These are phyloP conservation scores for Xylariaceae sp. DNA, from an alignment of 2,329 filamentous ascomycete genomes.

Conservation along the genomic window DNA sequence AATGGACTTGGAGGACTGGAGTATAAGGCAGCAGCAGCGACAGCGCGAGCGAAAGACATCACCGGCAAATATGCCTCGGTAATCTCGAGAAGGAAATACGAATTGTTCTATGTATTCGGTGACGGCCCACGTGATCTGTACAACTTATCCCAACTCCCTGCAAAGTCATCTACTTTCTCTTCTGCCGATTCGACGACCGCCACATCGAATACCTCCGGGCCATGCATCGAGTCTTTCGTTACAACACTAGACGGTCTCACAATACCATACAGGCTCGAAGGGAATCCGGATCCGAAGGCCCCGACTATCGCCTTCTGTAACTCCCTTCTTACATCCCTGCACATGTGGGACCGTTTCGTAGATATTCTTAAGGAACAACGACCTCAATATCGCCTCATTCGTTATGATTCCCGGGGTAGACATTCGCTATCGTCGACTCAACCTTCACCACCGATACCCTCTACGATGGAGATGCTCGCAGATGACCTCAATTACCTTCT, in stretches of 20 bases:
- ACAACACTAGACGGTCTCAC: slow-evolving; percentile 64
- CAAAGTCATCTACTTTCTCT: slow-evolving; percentile 45
- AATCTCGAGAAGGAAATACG: slow-evolving; percentile 59
- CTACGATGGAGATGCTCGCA: slow-evolving; percentile 62
- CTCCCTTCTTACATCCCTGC: slow-evolving; percentile 71
- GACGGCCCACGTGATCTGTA: slow-evolving; percentile 66
- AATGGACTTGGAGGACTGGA: slow-evolving; percentile 65
- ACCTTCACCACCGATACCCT: slow-evolving; percentile 45
- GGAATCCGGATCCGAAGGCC: slow-evolving; percentile 60
- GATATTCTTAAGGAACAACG: slow-evolving; percentile 55
- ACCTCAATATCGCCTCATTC: slow-evolving; percentile 66
- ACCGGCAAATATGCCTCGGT: slow-evolving; percentile 54
- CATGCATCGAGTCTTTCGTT: slow-evolving; percentile 63
- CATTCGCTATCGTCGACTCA: too few species aligned
- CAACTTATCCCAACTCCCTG: slow-evolving; percentile 48
- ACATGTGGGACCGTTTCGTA: slow-evolving; percentile 79
- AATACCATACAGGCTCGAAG: slow-evolving; percentile 73
- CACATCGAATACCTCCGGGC: slow-evolving; percentile 48
- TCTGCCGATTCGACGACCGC: slow-evolving; percentile 52
- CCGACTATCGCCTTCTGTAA: slow-evolving; percentile 75
- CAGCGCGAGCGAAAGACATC: slow-evolving; percentile 58
- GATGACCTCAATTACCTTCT: slow-evolving; percentile 65
- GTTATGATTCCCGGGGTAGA: slow-evolving; percentile 74
- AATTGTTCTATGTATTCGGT: slow-evolving; percentile 77
- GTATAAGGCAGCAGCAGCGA: slow-evolving; percentile 59